Conservation (phyloP, 306 rosid species). For the Quercus bicolor region DNA sequence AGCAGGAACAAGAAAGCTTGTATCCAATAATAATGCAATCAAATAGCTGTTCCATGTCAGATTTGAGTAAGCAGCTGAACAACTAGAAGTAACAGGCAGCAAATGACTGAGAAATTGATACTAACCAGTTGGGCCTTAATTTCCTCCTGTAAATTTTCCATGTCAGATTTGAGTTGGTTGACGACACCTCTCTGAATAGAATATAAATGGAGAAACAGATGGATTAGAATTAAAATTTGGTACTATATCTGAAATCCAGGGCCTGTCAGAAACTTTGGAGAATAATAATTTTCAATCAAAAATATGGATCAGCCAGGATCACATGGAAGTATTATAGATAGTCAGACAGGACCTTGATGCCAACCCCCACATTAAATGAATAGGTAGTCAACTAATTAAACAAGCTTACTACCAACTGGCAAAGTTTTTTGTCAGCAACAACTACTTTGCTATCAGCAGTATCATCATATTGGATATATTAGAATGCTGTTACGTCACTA, state of each 20-base stretch:
- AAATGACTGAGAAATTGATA: constrained; percentile 16
- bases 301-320: not conserved
- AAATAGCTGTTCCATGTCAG: not conserved
- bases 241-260: not conserved
- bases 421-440: too few relatives aligned
- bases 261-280: constrained; percentile 2
- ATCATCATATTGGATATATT: too few relatives aligned
- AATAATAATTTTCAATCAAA: not conserved
- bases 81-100: constrained; percentile 5
- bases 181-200: constrained; percentile 65
- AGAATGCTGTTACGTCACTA: too few relatives aligned
- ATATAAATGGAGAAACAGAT: constrained; percentile 21
- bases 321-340: not conserved
- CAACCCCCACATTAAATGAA: constrained; percentile 11
- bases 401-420: not conserved
- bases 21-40: not conserved
- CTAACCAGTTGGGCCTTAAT: constrained; percentile 79
- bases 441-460: too few relatives aligned
- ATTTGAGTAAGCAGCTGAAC: not conserved
- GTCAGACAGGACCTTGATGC: constrained; percentile 3
- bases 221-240: not conserved
- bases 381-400: constrained; percentile 7
- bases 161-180: constrained; percentile 77
- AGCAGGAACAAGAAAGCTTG: not conserved
- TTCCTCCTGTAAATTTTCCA: constrained; percentile 73